Evolutionary conservation across 2,329 filamentous ascomycete genomes (phyloP), one percentile per base, ranked within the genome.

Genomic region (Aciculosporium take): DNA sequence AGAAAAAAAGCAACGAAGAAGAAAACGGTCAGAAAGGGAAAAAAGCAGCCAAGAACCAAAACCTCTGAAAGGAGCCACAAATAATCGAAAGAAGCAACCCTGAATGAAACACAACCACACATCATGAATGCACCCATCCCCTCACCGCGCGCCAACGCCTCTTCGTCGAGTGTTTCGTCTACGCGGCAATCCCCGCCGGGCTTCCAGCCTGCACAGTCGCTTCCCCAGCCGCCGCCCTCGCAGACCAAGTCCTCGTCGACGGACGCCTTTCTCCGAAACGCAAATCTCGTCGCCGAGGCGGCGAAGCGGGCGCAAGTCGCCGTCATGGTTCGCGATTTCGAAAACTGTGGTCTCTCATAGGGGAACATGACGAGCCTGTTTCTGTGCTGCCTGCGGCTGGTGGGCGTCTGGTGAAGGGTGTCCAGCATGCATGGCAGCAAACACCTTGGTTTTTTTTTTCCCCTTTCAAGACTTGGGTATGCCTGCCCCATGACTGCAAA

Each of bases 301-400:
- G 89, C 87, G 33, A 94, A 94, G 64, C 72, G 88, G 32, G 89
- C 89, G 8, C 86, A 95, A 62, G 84, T 95, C 70, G 85, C 85
- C 32, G 79, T 87, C 54, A 68, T 95, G 58, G 83, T 88, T 70
- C 74, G 88, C 47, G 89, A 95, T 61, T 72, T 96, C 56, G 86
- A 85, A 54, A 75, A 78, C 48, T 72, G 83, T 54, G 76, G 74
- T 40, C 61, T 86, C 36, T 74, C 28, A 32, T 45, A 41, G 39
- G 30, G 30, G 17, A 21, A 17, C 24, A 10, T 29, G 27, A 12
- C 10, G 15, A 32, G 10, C 7, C 7, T 32, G n/a, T 18, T 32
- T 33, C 31, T 33, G 21, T n/a, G 13, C 18, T 5, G 9, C 2
- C 32, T 34, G 32, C 32, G 7, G 4, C 32, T 34, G 32, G 32